Evolutionary conservation across 2,329 filamentous ascomycete species (phyloP).

Genomic region (Mariannaea elegans): DNA sequence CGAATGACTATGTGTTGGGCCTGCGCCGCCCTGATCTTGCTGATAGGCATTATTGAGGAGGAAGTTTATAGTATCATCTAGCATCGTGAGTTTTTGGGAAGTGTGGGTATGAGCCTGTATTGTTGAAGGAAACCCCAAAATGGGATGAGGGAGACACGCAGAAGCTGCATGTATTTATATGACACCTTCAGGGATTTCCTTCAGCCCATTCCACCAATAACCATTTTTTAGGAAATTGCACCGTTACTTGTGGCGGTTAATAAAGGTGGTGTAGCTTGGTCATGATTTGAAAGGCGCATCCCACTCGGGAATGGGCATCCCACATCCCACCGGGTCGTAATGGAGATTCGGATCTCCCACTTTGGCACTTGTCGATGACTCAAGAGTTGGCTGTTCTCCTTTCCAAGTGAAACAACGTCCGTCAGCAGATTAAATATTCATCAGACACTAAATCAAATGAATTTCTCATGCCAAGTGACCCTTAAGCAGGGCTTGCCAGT

Average conservation of each 20-base stretch:
- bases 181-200: no score
- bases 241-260: background rate
- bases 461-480: no score
- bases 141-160: background rate
- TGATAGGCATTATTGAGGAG: conserved; percentile 22
- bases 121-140: background rate
- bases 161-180: no score
- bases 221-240: background rate
- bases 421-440: no score
- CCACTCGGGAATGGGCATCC: conserved; percentile 8
- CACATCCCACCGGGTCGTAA: background rate
- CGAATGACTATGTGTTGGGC: background rate
- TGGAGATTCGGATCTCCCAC: conserved; percentile 11
- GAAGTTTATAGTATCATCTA: conserved; percentile 10
- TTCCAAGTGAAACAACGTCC: no score
- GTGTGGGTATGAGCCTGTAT: background rate
- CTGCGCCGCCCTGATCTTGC: background rate
- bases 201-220: no score
- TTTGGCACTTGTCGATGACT: no score
- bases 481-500: no score
- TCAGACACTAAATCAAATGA: no score
- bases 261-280: background rate
- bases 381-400: no score
- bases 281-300: background rate
- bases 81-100: background rate